Base-by-base conservation (phyloP, 805 yeast species). In the Middelhovenomyces tepae region DNA sequence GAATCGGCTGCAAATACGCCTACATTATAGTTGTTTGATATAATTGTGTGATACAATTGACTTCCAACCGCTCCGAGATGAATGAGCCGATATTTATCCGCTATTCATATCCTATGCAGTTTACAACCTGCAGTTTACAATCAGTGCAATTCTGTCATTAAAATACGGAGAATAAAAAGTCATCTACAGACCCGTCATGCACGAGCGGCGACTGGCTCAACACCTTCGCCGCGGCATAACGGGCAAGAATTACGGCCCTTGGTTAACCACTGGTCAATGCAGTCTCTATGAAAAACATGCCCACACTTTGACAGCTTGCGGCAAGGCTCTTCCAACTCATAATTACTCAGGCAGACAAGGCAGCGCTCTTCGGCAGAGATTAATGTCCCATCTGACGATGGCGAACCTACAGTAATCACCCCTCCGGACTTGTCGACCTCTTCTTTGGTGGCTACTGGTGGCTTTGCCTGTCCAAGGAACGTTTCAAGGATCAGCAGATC, bases 211-310 rank as follows among this genome's bases (percentile, higher is more conserved):
- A n/a, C 33, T 22, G 22, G 29, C 27, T 40, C 32, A 9, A 62
- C 61, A 11, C 72, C 75, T 38, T 59, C 57, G 4, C 62, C 54
- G 28, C 80, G 56, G 43, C 80, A 74, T 29, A 73, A 53, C 5
- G 80, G 80, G 49, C 80, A 74, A 13, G 67, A 64, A 42, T 73
- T 74, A 40, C 68, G 64, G 22, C 75, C 70, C 7, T 60, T 62
- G 16, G 60, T 39, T 7, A 74, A 54, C 79, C 80, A 74, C 36
- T 65, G 65, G 44, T 75, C 82, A 33, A 75, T 65, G 45, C 82
- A 75, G 1, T 56, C 64, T 30, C 54, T 53, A 49, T 75, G 82
- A 54, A 71, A 75, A 19, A 56, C 42, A 46, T 75, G 82, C 3
- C 54, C 48, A 46, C 82, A 75, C 7, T 44, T 34, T 11, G 48